Percentiles rank a stretch among this genome's conserved stretches.
phyloP scores from a whole-genome alignment of 2,329 filamentous ascomycete species.

The Calcarisporium arbuscula region DNA sequence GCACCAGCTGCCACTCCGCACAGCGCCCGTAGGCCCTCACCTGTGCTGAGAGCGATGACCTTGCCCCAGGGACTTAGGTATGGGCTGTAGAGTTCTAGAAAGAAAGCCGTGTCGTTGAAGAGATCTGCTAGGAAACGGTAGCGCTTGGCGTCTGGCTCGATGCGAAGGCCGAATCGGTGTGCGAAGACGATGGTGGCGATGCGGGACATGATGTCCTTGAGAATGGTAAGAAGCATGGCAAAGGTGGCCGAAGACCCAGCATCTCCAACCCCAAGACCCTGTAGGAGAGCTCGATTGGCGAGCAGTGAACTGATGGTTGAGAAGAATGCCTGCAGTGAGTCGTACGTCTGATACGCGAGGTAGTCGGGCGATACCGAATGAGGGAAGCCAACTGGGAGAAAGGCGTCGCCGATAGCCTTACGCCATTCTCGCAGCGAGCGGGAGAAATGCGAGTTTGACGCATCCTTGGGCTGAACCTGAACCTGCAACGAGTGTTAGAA shows the following conservation, averaged over 20 bases:
- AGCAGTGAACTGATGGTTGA: constrained; percentile 75
- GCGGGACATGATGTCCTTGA: constrained; percentile 75
- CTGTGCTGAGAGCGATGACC: constrained; percentile 41
- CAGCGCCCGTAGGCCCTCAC: constrained; percentile 51
- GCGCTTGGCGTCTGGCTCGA: constrained; percentile 86
- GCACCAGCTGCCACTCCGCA: constrained; percentile 89
- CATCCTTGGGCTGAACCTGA: constrained; percentile 17
- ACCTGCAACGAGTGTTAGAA: not conserved
- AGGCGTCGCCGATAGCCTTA: constrained; percentile 55
- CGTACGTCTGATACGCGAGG: constrained; percentile 61
- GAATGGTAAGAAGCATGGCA: constrained; percentile 73
- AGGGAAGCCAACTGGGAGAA: constrained; percentile 83
- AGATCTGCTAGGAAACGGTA: constrained; percentile 83
- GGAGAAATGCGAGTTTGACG: constrained; percentile 17
- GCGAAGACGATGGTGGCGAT: constrained; percentile 84
- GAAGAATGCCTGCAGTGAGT: constrained; percentile 79
- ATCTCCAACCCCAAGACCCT: constrained; percentile 77
- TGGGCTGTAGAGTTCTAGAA: constrained; percentile 79
- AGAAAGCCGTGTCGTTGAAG: constrained; percentile 80
- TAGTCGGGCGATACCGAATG: constrained; percentile 83
- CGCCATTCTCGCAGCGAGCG: constrained; percentile 26
- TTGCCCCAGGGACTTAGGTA: constrained; percentile 53
- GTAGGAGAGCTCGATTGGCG: constrained; percentile 74
- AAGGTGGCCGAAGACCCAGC: constrained; percentile 71
- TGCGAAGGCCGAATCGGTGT: constrained; percentile 70